Evolutionary conservation across 805 yeast species (phyloP), one percentile per base, ranked within the genome.

Genomic region (Sugiyamaella floridensis): DNA sequence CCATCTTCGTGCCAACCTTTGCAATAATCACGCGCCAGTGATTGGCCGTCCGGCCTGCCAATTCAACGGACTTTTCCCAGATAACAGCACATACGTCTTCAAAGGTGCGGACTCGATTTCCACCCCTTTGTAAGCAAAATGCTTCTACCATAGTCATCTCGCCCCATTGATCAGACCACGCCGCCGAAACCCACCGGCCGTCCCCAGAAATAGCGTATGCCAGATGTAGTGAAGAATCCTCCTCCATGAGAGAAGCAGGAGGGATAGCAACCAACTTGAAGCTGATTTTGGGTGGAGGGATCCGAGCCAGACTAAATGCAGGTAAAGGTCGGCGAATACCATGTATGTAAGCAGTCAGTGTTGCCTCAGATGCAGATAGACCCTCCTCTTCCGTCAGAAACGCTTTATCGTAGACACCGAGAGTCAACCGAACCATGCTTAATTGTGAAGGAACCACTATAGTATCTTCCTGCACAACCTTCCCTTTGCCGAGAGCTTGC

Each of bases 111-210:
- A 63, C 55, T 6, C 63, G 51, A 9, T 54, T 40, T n/a, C 14
- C 41, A 16, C 48, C 47, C 20, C 57, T 52, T 11, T 48, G 51
- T 11, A 68, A 45, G 10, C 63, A 50, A 41, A 64, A 86, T 0
- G 89, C 76, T 58, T 80, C 83, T 0, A 83, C 77, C 45, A 74
- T 75, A 15, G 82, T 78, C 11, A 80, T 74, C 2, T 74, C 72
- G 0, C 96, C 96, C 64, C 78, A 76, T 47, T 90, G 92, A 62
- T 92, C 96, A 0, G 93, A 76, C 95, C 97, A 89, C 0, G 95
- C 84, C 0, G 88, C 95, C 19, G 83, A 80, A 44, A 89, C 75
- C 96, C 97, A 92, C 51, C 80, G 81, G 55, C 81, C 82, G 65
- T 90, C 96, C 2, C 79, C 73, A 0, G 96, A 85, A 49, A 95